These are phyloP conservation scores for Penicillium expansum DNA, from an alignment of 2,329 filamentous ascomycete genomes.

Conservation along the genomic window DNA sequence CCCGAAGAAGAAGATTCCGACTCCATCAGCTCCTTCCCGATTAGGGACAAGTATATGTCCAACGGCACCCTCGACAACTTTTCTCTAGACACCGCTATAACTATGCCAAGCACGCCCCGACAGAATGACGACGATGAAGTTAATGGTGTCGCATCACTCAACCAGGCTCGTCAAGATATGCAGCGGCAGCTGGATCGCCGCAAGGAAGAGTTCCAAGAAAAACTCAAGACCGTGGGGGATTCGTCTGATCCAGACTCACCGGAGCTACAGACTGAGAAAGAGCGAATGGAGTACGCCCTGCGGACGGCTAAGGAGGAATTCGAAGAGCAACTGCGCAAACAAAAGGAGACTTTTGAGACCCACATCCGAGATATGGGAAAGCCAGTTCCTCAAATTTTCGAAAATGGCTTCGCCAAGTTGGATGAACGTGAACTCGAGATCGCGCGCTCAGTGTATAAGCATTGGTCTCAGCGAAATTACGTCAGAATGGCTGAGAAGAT, in stretches of 20 bases:
- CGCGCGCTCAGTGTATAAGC: slow-evolving; percentile 64
- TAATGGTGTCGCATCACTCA: slow-evolving; percentile 59
- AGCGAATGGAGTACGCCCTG: slow-evolving; percentile 78
- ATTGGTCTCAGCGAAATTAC: slow-evolving; percentile 82
- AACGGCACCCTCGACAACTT: slow-evolving; percentile 94
- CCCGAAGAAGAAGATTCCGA: slow-evolving; percentile 76
- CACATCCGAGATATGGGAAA: slow-evolving; percentile 73
- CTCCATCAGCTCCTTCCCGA: slow-evolving; percentile 80
- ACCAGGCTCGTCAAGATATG: slow-evolving; percentile 75
- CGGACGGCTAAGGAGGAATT: slow-evolving; percentile 79
- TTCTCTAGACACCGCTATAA: slow-evolving; percentile 88
- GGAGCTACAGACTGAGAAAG: slow-evolving; percentile 78
- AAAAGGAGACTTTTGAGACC: slow-evolving; percentile 79
- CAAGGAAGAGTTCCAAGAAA: slow-evolving; percentile 77
- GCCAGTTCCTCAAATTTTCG: slow-evolving; percentile 53
- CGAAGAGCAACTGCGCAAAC: slow-evolving; percentile 77
- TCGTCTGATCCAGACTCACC: slow-evolving; percentile 71
- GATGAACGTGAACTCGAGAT: slow-evolving; percentile 69
- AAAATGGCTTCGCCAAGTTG: slow-evolving; percentile 51
- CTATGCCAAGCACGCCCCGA: slow-evolving; percentile 83
- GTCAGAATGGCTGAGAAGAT: slow-evolving; percentile 92
- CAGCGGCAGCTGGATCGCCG: slow-evolving; percentile 78
- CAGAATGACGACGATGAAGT: slow-evolving; percentile 67
- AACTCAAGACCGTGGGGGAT: slow-evolving; percentile 71
- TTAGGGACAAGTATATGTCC: slow-evolving; percentile 92